phyloP scores from a whole-genome alignment of 306 rosid genomes.

The Styphnolobium japonicum region DNA sequence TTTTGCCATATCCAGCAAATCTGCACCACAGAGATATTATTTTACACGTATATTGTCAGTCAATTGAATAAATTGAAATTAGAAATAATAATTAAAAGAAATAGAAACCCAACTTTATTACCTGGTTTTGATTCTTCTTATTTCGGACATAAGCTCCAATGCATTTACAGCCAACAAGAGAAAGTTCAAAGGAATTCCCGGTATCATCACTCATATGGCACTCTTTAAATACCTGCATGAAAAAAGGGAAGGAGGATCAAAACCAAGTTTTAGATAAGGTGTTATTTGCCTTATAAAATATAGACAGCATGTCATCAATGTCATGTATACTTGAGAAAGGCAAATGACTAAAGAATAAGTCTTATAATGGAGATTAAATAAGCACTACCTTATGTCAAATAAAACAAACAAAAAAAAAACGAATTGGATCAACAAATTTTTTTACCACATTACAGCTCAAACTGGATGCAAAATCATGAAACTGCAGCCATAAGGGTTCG shows the following conservation, averaged over 20 bases:
- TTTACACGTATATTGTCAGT: neutral
- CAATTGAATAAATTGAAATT: neutral
- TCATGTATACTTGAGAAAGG: neutral
- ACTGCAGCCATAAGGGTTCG: neutral
- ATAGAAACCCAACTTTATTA: conserved; percentile 14
- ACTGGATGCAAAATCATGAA: conserved; percentile 9
- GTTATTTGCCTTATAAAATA: neutral
- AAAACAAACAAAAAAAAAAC: too few relatives aligned
- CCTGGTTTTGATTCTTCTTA: conserved; percentile 97
- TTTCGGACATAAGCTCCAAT: conserved; percentile 92
- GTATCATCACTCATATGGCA: conserved; percentile 52
- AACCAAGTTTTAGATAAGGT: neutral
- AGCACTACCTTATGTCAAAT: too few relatives aligned
- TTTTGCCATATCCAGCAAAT: conserved; percentile 88
- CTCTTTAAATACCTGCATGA: conserved; percentile 66
- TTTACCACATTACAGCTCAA: too few relatives aligned
- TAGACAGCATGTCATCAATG: neutral
- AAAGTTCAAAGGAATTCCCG: conserved; percentile 71
- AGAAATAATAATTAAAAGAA: neutral
- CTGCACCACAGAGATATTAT: conserved; percentile 40
- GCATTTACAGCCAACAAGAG: conserved; percentile 90
- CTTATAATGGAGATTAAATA: too few relatives aligned
- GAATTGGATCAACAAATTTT: too few relatives aligned
- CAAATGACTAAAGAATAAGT: too few relatives aligned
- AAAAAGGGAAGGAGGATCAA: neutral